A percentile compares a stretch with the other conserved stretches of the same genome.
phyloP scores from a whole-genome alignment of 2,329 filamentous ascomycete species.

The Cladosporium sp. region DNA sequence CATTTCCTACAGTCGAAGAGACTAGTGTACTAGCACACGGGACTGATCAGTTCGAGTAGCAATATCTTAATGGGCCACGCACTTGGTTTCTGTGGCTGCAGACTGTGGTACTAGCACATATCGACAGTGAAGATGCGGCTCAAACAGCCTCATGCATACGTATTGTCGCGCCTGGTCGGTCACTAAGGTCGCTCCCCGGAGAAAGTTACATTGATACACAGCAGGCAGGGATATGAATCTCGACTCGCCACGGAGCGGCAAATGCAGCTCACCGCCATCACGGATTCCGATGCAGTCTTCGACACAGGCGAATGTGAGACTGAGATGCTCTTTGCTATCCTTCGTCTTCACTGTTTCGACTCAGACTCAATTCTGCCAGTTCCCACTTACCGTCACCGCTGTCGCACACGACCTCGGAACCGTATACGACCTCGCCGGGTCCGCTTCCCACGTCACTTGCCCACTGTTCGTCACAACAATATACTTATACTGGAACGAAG shows the following conservation, averaged over 20 bases:
- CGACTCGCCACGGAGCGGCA: no score
- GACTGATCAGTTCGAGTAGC: no score
- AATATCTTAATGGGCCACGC: no score
- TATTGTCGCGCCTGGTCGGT: neutral
- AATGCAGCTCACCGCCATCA: no score
- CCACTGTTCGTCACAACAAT: conserved; percentile 60
- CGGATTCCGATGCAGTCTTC: neutral
- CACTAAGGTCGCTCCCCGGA: neutral
- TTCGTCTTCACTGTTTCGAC: neutral
- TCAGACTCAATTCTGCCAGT: conserved; percentile 6
- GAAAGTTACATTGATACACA: neutral
- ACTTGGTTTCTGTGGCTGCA: no score
- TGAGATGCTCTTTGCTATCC: neutral
- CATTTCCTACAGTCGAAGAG: no score
- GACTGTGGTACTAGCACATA: no score
- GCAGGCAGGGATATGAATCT: neutral
- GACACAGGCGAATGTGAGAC: neutral
- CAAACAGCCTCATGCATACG: no score
- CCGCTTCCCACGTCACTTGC: conserved; percentile 63
- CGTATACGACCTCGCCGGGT: conserved; percentile 47
- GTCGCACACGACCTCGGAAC: conserved; percentile 33
- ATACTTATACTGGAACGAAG: conserved; percentile 59
- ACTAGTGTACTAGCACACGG: no score
- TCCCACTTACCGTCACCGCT: conserved; percentile 2
- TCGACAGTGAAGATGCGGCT: no score